Percentiles rank a stretch among this genome's conserved stretches.
Evolutionary conservation across 2,329 filamentous ascomycete species (phyloP).

Genomic region (Penicillium sp.): DNA sequence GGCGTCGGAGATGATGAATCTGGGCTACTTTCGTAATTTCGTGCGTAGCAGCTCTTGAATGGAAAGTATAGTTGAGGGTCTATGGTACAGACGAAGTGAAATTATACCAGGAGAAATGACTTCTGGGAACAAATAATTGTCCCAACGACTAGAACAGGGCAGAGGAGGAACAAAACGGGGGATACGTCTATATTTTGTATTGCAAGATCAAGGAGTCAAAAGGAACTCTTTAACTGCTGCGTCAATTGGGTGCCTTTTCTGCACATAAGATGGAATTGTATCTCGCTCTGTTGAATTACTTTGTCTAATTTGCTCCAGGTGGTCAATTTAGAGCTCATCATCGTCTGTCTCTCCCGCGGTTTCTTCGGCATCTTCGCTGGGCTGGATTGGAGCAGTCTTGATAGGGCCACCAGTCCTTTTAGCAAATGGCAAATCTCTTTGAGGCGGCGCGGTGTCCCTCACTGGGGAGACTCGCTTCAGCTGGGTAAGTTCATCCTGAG

Average conservation of each 20-base stretch:
- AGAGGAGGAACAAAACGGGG: too few relatives aligned
- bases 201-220: background rate
- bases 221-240: background rate
- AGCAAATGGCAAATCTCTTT: constrained; percentile 42
- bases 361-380: constrained; percentile 19
- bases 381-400: constrained; percentile 4
- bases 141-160: too few relatives aligned
- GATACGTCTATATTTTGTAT: background rate
- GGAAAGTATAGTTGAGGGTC: background rate
- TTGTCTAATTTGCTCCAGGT: background rate
- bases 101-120: background rate
- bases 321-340: constrained; percentile 35
- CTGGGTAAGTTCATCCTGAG: background rate
- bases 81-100: background rate
- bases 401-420: constrained; percentile 13
- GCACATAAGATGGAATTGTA: background rate
- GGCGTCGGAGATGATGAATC: constrained; percentile 12
- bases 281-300: background rate
- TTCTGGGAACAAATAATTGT: fast-evolving
- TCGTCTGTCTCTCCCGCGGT: constrained; percentile 40
- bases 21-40: background rate
- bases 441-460: constrained; percentile 27
- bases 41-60: background rate
- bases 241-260: background rate
- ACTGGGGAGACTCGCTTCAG: background rate